Base-by-base conservation (phyloP, 2,329 filamentous ascomycete species). In the Aspergillus ruber region DNA sequence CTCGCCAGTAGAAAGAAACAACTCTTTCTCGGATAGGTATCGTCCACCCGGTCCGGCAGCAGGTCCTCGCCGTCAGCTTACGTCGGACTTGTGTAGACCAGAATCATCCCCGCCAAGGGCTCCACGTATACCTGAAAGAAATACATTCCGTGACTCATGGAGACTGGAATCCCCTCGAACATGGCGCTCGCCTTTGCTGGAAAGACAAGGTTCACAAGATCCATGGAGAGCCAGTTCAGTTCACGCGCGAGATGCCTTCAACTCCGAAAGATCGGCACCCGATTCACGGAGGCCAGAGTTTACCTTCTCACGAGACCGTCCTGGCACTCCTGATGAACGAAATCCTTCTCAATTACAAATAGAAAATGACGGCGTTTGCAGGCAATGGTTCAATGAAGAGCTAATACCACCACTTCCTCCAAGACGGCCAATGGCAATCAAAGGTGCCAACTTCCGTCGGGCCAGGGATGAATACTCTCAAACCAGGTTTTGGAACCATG, bases 401-500 rank as follows among this genome's bases (percentile, higher is more conserved):
- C 36, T 9, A 18, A 42, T 42, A 10, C 43, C 44, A 5, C 17
- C 41, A 5, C 27, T 57, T 2, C 53, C 53, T 27, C 9, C 20
- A 32, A 55, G 55, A 43, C 40, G n/a, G 8, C 51, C 49, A 4
- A 18, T 5, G 15, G 10, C 36, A 12, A 39, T 39, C 36, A 39
- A 39, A 39, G 36, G 36, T 6, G 36, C 36, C 36, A 21, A 20
- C 17, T 7, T 18, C 36, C 36, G 36, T 17, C 36, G 23, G 4
- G 32, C 29, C 2, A n/a, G 13, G 17, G 36, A 35, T 18, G n/a
- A 25, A n/a, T 23, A 38, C 17, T 12, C 3, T n/a, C 12, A 20
- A 8, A 33, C 39, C 9, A 44, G 50, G 49, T 58, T 58, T 20
- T 54, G 51, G 38, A 62, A 63, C 23, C 48, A 13, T 1, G 52